phyloP scores from a whole-genome alignment of 1,284 basidiomycete genomes.

The Mrakiaceae sp. region DNA sequence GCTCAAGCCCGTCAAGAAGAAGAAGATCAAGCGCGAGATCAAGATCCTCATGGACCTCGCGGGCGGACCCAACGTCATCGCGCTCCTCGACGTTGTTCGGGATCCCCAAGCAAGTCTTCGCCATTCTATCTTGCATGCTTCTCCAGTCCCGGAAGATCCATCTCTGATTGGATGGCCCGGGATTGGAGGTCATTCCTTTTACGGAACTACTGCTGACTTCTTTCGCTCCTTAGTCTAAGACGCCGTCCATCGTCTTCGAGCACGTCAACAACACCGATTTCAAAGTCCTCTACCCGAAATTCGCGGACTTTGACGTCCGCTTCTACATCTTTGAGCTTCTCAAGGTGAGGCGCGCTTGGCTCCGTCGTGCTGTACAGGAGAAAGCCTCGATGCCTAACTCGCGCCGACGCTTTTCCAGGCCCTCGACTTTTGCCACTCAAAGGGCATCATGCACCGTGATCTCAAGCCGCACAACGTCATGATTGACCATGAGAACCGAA shows the following conservation, averaged over 20 bases:
- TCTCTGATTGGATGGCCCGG: too few species aligned
- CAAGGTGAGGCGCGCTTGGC: constrained; percentile 47
- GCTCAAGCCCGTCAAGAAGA: constrained; percentile 98
- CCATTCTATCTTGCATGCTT: neutral
- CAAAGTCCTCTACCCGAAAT: constrained; percentile 91
- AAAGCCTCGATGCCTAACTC: neutral
- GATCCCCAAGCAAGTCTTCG: constrained; percentile 45
- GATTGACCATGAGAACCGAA: constrained; percentile 96
- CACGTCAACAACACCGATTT: constrained; percentile 98
- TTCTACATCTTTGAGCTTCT: constrained; percentile 96
- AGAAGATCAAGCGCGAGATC: constrained; percentile 99
- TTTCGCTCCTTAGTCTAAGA: constrained; percentile 52
- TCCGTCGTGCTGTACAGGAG: neutral
- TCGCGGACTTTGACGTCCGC: constrained; percentile 87
- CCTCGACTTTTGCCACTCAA: constrained; percentile 93
- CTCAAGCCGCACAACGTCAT: constrained; percentile 99
- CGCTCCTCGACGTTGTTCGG: constrained; percentile 85
- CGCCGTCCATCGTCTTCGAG: constrained; percentile 93
- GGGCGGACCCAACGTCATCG: constrained; percentile 80
- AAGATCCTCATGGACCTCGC: constrained; percentile 96
- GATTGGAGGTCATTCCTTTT: too few species aligned
- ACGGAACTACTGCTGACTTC: too few species aligned
- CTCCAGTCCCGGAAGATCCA: neutral
- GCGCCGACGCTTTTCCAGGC: constrained; percentile 45
- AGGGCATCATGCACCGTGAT: constrained; percentile 98